Base-by-base conservation (phyloP, 2,329 filamentous ascomycete genomes). In the Xylariales sp. region DNA sequence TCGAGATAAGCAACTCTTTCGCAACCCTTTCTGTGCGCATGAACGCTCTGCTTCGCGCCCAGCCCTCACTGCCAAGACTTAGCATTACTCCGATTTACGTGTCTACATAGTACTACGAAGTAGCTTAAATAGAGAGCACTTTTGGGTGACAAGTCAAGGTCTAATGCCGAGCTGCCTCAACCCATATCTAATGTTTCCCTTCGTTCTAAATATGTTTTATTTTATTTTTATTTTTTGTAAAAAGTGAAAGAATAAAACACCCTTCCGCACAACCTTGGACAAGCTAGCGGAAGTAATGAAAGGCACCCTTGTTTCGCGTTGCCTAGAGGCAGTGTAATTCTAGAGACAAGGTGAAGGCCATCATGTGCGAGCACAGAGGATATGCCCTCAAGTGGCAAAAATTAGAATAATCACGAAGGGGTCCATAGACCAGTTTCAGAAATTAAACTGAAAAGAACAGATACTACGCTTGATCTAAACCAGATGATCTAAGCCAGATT, bases 401-500 rank as follows among this genome's bases (percentile, higher is more conserved):
- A 94, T 92, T 86, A 85, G 89, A 88, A 87, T 92, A 93, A 94
- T 92, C 90, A 88, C 84, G 84, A 86, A 86, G 86, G 86, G 84
- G 83, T 83, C 84, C 87, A 84, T 82, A 39, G 84, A 84, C 85
- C 86, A 93, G 91, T 93, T 91, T 90, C 90, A 93, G 91, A 91
- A 89, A 93, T 93, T 93, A 94, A 94, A 93, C 91, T 94, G 89
- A 92, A 91, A 93, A 94, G 91, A 94, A 93, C 91, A 93, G 90
- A 92, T 93, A 93, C 91, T 93, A 93, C 90, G 93, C 90, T 92
- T 93, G 91, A 93, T 93, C 91, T 93, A 92, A 92, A 74, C 73
- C 73, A 73, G 74, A 69, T 74, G 91, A 93, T 93, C 91, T 93
- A 92, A 92, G 74, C 73, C 73, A 73, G 74, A 69, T 74, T 73